These are phyloP conservation scores for Sugiyamaella chiloensis DNA, from an alignment of 805 yeast genomes.

Conservation along the genomic window DNA sequence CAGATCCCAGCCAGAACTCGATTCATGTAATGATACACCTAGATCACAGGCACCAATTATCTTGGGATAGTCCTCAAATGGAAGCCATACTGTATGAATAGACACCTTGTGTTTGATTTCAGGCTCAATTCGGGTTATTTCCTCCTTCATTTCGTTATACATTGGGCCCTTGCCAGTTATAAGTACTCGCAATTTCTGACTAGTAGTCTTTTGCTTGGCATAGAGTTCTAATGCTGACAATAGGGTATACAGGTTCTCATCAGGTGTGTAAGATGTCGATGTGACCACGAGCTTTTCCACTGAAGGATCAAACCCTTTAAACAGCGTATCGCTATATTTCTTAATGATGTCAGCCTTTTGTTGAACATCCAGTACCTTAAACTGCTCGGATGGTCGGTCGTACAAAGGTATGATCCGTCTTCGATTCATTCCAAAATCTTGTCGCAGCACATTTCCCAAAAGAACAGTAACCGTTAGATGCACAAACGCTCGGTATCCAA, in stretches of 20 bases:
- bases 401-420: slow-evolving; percentile 62
- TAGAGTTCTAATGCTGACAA: slow-evolving; percentile 64
- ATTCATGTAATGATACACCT: slow-evolving; percentile 85
- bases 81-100: slow-evolving; percentile 71
- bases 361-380: slow-evolving; percentile 42
- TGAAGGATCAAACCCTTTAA: slow-evolving; percentile 35
- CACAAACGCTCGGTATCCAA: slow-evolving; percentile 63
- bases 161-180: slow-evolving; percentile 98
- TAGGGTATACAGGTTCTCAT: slow-evolving; percentile 76
- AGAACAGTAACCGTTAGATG: slow-evolving; percentile 78
- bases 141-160: slow-evolving; percentile 47
- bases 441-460: slow-evolving; percentile 59
- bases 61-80: slow-evolving; percentile 73
- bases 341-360: slow-evolving; percentile 35
- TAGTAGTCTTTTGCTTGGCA: slow-evolving; percentile 38
- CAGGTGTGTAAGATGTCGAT: slow-evolving; percentile 94
- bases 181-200: slow-evolving; percentile 61
- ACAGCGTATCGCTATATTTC: slow-evolving; percentile 34
- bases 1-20: slow-evolving; percentile 88
- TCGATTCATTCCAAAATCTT: slow-evolving; percentile 51
- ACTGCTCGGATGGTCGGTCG: slow-evolving; percentile 73
- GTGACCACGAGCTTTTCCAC: slow-evolving; percentile 68
- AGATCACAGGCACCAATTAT: slow-evolving; percentile 75
- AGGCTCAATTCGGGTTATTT: slow-evolving; percentile 44
- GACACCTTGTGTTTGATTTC: slow-evolving; percentile 45